Percentiles rank a stretch among this genome's conserved stretches.
Evolutionary conservation across 148 eudicot genomes (phyloP).

Genomic region (Pouteria glomerata): DNA sequence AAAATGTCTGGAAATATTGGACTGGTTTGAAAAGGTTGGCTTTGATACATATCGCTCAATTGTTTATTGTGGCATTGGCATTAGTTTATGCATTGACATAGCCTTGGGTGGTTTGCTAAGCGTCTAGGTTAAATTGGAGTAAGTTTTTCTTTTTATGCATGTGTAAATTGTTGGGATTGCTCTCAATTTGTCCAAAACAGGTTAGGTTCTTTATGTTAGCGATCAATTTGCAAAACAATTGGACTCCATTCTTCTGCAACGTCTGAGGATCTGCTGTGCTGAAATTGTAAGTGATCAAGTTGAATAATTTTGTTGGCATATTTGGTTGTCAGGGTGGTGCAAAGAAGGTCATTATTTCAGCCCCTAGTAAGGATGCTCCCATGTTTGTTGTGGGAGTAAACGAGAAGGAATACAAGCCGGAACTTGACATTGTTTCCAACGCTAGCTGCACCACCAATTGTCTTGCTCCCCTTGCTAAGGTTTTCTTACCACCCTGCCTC

Average conservation of each 20-base stretch:
- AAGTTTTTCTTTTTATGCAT: not conserved
- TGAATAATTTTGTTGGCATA: not conserved
- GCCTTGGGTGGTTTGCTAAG: not conserved
- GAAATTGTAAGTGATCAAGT: not conserved
- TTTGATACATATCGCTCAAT: not conserved
- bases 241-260: not conserved
- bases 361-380: too few relatives aligned
- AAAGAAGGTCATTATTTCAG: conserved; percentile 35
- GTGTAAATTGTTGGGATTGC: not conserved
- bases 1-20: not conserved
- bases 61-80: not conserved
- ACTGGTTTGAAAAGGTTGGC: not conserved
- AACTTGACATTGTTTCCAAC: conserved; percentile 53
- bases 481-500: conserved; percentile 3
- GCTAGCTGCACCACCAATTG: conserved; percentile 36
- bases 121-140: not conserved
- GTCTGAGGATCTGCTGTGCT: not conserved
- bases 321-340: conserved; percentile 50
- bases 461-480: conserved; percentile 41
- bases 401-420: conserved; percentile 57
- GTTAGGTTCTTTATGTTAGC: not conserved
- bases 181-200: not conserved
- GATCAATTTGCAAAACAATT: too few relatives aligned
- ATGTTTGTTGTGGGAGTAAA: conserved; percentile 70
- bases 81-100: too few relatives aligned